These are phyloP conservation scores for Nannochloropsis salina DNA, from an alignment of 108 stramenopile species.

Conservation along the genomic window DNA sequence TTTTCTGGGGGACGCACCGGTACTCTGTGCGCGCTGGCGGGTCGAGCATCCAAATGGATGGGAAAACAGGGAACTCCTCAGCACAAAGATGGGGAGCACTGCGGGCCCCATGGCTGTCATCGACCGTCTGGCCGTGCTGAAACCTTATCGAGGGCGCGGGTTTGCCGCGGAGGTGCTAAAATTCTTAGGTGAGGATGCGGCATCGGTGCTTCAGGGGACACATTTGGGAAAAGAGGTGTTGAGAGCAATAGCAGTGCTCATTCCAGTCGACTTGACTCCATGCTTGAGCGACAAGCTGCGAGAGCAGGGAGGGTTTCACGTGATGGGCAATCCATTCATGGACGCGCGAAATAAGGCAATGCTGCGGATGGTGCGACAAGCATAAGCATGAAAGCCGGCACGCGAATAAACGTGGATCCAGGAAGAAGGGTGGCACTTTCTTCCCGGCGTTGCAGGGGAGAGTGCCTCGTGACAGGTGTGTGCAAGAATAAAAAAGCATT, in stretches of 20 bases:
- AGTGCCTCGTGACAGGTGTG: too few species aligned
- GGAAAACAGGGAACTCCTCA: neutral
- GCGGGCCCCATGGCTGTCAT: neutral
- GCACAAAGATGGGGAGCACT: neutral
- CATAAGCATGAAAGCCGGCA: too few species aligned
- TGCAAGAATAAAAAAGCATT: too few species aligned
- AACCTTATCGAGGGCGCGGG: neutral
- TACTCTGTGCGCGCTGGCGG: slow-evolving; percentile 4
- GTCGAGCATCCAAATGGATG: neutral
- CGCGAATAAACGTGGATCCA: too few species aligned
- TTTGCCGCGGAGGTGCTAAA: neutral
- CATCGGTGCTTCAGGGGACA: neutral
- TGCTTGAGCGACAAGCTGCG: neutral
- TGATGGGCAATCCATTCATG: neutral
- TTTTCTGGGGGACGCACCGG: neutral
- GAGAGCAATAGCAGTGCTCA: neutral
- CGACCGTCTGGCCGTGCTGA: neutral
- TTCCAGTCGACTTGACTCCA: neutral
- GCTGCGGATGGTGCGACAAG: neutral
- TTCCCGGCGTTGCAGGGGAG: too few species aligned
- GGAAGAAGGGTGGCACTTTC: too few species aligned
- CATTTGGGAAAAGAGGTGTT: too few species aligned
- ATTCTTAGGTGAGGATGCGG: neutral
- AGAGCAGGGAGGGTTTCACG: neutral
- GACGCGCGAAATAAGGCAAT: neutral